Evolutionary conservation across 352 stramenopile genomes (phyloP).

Genomic region (Aphanomyces cochlioides): DNA sequence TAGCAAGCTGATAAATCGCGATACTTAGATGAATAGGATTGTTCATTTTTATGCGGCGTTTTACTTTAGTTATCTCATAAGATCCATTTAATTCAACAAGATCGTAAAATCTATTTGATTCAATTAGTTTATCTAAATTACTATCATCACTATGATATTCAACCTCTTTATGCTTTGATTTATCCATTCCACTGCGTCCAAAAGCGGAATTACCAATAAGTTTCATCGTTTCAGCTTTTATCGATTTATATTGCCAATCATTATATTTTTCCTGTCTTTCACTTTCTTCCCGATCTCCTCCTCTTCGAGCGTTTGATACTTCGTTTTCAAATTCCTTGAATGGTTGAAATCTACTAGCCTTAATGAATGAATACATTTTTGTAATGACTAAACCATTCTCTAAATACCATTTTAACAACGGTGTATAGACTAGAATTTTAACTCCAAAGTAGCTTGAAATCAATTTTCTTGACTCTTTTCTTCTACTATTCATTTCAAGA

Average conservation of each 20-base stretch:
- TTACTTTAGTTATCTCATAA: constrained; percentile 22
- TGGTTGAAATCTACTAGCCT: constrained; percentile 26
- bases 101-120: constrained; percentile 21
- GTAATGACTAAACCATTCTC: constrained; percentile 35
- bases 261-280: constrained; percentile 31
- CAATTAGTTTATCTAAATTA: background rate
- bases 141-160: constrained; percentile 24
- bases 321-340: constrained; percentile 33
- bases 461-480: background rate
- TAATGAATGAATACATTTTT: constrained; percentile 39
- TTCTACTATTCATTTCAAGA: background rate
- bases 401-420: constrained; percentile 42
- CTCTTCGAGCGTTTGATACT: constrained; percentile 35
- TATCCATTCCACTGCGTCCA: constrained; percentile 32
- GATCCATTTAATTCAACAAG: constrained; percentile 29
- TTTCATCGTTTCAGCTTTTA: constrained; percentile 29
- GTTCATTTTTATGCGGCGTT: constrained; percentile 26
- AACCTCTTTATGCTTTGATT: constrained; percentile 32
- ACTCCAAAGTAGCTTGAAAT: constrained; percentile 36
- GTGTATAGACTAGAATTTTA: constrained; percentile 40
- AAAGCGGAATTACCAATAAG: constrained; percentile 31
- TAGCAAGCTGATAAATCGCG: constrained; percentile 34
- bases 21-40: constrained; percentile 34
- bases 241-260: constrained; percentile 8
- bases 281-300: constrained; percentile 26